Evolutionary conservation across 352 stramenopile genomes (phyloP), one percentile per base, ranked within the genome.

Genomic region (Globisporangium paroecandrum): DNA sequence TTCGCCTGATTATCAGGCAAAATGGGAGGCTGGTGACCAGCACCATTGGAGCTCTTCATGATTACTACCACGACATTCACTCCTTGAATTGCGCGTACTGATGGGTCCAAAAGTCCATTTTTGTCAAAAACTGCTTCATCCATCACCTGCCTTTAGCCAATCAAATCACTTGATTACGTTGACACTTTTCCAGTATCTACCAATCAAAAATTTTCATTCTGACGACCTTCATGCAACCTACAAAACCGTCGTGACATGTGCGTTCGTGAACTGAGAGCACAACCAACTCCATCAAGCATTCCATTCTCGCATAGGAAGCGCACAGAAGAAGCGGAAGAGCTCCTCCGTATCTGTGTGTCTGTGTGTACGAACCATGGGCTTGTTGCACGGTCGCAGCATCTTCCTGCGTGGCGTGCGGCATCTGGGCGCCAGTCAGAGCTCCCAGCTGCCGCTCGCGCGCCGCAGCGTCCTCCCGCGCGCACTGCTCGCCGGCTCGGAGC

Each of bases 371-470:
- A 24, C 58, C 4, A 84, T 84, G 77, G 71, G 77, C 56, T 64
- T 83, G 69, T 64, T 87, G 43, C 75, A 82, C 49, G 70, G 70
- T 0, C 75, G 75, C 47, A 83, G 73, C 67, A 67, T 82, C 58
- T 67, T 83, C 62, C 58, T 82, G 67, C 73, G 75, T 64, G 69
- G 72, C 60, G 69, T 76, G 70, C 72, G 75, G 57, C 70, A 66
- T 15, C 67, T 81, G 24, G 57, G 67, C 18, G 67, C 65, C 24
- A 72, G 66, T 27, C 73, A 75, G 38, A 51, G 43, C 43, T 43
- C 62, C 1, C 47, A 53, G 15, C 49, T 59, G 8, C 59, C 58
- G 13, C 24, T 49, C 22, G 32, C 47, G 13, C 38, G 27, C 20
- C 24, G 34, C 24, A 24, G 5, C 8, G 25, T 46, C 9, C 36